A percentile compares a stretch with the other conserved stretches of the same genome.
Evolutionary conservation across 306 rosid genomes (phyloP).

Genomic region (Albizia julibrissin): DNA sequence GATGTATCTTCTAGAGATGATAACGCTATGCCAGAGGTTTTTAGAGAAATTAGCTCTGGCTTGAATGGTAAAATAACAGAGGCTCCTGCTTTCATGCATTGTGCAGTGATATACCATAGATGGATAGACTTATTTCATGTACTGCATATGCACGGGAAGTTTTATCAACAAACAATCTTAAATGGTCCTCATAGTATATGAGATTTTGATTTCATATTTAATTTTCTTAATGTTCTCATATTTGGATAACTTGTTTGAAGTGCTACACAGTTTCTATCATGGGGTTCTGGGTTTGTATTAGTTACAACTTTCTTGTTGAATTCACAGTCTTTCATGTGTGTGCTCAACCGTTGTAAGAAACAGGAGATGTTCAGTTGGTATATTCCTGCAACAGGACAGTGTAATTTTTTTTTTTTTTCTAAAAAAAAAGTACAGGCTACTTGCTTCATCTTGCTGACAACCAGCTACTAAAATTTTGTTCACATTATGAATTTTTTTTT

Average conservation of each 20-base stretch:
- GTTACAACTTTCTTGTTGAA: conserved; percentile 1
- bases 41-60: conserved; percentile 84
- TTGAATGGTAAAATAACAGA: conserved; percentile 58
- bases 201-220: conserved; percentile 21
- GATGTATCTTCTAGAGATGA: conserved; percentile 74
- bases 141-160: conserved; percentile 9
- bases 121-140: background rate
- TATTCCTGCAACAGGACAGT: background rate
- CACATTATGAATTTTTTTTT: background rate
- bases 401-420: background rate
- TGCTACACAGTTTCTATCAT: background rate
- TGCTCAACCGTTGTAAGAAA: background rate
- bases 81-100: conserved; percentile 31
- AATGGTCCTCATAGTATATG: conserved; percentile 8
- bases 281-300: conserved; percentile 2
- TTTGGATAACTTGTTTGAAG: conserved; percentile 17
- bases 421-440: background rate
- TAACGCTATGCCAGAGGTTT: conserved; percentile 58
- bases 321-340: background rate
- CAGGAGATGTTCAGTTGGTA: background rate
- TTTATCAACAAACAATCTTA: conserved; percentile 4
- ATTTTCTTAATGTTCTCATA: conserved; percentile 12
- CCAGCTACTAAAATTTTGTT: background rate
- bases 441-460: background rate
- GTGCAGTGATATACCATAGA: conserved; percentile 21